A percentile compares a stretch with the other conserved stretches of the same genome.
phyloP scores from a whole-genome alignment of 768 basidiomycete genomes.

The Leccinellum albellum region DNA sequence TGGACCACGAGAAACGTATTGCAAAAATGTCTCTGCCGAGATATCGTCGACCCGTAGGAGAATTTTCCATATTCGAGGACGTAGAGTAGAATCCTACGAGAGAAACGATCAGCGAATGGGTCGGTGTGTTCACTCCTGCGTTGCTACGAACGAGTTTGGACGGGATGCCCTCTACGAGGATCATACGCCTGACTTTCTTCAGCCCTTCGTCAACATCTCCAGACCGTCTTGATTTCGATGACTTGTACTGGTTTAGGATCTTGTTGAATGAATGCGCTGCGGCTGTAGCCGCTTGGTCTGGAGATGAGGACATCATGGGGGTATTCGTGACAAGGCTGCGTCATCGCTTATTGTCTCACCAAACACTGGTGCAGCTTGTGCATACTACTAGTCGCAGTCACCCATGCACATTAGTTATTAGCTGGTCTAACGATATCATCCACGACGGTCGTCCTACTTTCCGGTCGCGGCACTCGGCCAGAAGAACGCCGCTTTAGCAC shows the following conservation, averaged over 20 bases:
- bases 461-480: conserved; percentile 12
- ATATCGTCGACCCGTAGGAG: conserved; percentile 78
- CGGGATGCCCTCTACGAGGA: conserved; percentile 89
- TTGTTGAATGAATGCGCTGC: conserved; percentile 79
- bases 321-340: conserved; percentile 2
- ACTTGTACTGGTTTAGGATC: conserved; percentile 67
- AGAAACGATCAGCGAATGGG: conserved; percentile 2
- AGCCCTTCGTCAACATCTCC: conserved; percentile 74
- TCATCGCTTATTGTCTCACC: background rate
- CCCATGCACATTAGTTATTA: background rate
- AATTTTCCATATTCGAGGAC: conserved; percentile 93
- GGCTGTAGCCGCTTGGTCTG: conserved; percentile 27
- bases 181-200: conserved; percentile 83
- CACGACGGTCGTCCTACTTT: background rate
- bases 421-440: background rate
- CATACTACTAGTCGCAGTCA: background rate
- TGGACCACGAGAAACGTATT: conserved; percentile 79
- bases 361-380: background rate
- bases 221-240: conserved; percentile 60
- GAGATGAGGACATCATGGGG: conserved; percentile 22
- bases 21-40: conserved; percentile 68
- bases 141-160: conserved; percentile 58
- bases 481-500: conserved; percentile 12
- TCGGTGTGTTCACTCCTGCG: background rate
- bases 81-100: conserved; percentile 71